Conservation (phyloP, 2,329 filamentous ascomycete species). For the Exophiala spinifera region DNA sequence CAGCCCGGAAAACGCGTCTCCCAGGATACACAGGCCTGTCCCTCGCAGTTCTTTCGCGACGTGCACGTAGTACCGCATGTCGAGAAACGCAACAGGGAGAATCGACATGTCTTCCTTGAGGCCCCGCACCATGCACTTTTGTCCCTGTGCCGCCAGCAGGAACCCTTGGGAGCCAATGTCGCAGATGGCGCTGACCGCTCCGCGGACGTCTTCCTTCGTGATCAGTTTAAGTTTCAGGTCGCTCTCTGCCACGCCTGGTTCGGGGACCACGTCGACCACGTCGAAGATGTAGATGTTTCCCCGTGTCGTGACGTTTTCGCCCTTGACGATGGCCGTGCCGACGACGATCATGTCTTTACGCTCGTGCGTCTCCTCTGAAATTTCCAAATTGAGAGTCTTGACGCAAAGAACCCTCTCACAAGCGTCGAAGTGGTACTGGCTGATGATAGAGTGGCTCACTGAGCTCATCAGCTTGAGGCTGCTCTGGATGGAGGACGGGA, state of each 20-base stretch:
- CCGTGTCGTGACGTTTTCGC: slow-evolving; percentile 83
- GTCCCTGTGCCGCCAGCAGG: slow-evolving; percentile 85
- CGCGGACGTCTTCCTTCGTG: slow-evolving; percentile 86
- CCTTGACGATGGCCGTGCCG: slow-evolving; percentile 79
- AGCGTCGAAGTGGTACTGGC: slow-evolving; percentile 68
- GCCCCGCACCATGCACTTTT: slow-evolving; percentile 95
- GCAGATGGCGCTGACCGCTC: slow-evolving; percentile 82
- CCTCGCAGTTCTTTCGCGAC: slow-evolving; percentile 78
- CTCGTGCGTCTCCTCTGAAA: slow-evolving; percentile 87
- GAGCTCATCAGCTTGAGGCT: slow-evolving; percentile 76
- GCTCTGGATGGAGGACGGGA: slow-evolving; percentile 68
- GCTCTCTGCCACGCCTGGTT: slow-evolving; percentile 80
- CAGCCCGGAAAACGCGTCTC: slow-evolving; percentile 86
- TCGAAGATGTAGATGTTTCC: slow-evolving; percentile 89
- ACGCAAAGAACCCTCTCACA: slow-evolving; percentile 78
- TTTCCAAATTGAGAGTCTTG: slow-evolving; percentile 78
- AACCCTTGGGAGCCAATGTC: slow-evolving; percentile 84
- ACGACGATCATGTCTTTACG: slow-evolving; percentile 77
- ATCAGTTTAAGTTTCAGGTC: slow-evolving; percentile 81
- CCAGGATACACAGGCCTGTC: slow-evolving; percentile 81
- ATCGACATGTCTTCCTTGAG: slow-evolving; percentile 92
- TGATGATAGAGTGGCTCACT: slow-evolving; percentile 72
- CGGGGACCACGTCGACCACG: slow-evolving; percentile 84
- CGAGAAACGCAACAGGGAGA: slow-evolving; percentile 92
- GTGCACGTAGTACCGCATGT: slow-evolving; percentile 91